Evolutionary conservation across 2,329 filamentous ascomycete species (phyloP), one percentile per base, ranked within the genome.

Genomic region (Coleophoma cylindrospora): DNA sequence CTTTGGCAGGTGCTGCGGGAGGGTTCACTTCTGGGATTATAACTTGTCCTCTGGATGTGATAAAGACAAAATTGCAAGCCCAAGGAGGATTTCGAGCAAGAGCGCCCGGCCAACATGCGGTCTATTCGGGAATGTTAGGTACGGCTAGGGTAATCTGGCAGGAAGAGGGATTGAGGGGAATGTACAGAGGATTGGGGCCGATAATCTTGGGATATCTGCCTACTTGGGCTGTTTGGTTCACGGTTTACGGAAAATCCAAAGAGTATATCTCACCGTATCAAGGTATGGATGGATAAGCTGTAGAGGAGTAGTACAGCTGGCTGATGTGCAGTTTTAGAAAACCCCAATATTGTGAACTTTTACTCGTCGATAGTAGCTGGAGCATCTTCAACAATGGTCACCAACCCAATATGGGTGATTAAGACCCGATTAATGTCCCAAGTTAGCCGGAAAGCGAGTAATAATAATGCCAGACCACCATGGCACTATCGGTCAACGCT

Each of bases 321-420:
- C 53, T 58, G 47, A 60, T 36, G 34, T 40, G 14, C 34, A 59
- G 27, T 47, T 54, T 27, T 62, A 89, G 87, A 84, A 54, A 92
- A 89, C 65, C 82, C 81, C 63, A 86, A 89, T 72, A 67, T 90
- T 41, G 81, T 92, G 61, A 90, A 89, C 64, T 86, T 94, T 57
- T 91, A 88, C 74, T 94, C 94, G 19, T 96, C 94, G 10, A 82
- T 99, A 53, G 80, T 91, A 50, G 94, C 92, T 21, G 94, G 94
- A 48, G 91, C 84, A 54, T 96, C 88, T 72, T 96, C 91, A 58
- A 99, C 94, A 4, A 79, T 97, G 55, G 87, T 86, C 55, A 99
- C 94, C 21, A 99, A 97, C 68, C 94, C 94, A 1, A 99, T 99
- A 54, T 99, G 94, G 94, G 94, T 99, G 36, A 96, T 99, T 73